A percentile compares a stretch with the other conserved stretches of the same genome.
phyloP scores from a whole-genome alignment of 768 basidiomycete genomes.

The Amanita molliuscula region DNA sequence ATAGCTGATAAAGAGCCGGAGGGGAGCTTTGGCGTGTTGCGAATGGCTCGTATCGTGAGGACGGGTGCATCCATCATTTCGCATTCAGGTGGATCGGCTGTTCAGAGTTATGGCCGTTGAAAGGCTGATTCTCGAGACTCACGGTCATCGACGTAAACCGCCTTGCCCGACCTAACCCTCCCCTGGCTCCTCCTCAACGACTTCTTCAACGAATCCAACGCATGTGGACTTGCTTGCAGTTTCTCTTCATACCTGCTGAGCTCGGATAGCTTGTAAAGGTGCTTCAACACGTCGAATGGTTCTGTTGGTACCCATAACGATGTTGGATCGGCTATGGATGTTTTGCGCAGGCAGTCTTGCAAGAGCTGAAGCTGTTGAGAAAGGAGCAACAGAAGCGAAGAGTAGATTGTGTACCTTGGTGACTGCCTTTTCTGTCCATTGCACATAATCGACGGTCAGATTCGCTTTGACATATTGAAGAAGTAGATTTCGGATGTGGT shows the following conservation, averaged over 20 bases:
- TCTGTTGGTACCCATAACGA: slow-evolving; percentile 44
- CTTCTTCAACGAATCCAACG: slow-evolving; percentile 23
- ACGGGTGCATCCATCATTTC: neutral
- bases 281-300: slow-evolving; percentile 36
- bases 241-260: slow-evolving; percentile 35
- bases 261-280: slow-evolving; percentile 20
- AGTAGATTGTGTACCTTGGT: slow-evolving; percentile 23
- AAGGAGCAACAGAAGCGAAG: neutral
- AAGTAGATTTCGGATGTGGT: slow-evolving; percentile 45
- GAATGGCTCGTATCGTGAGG: slow-evolving; percentile 3
- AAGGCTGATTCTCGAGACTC: slow-evolving; percentile 5
- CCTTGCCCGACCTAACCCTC: slow-evolving; percentile 23
- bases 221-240: slow-evolving; percentile 25
- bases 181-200: slow-evolving; percentile 14
- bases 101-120: neutral
- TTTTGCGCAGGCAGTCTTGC: slow-evolving; percentile 26
- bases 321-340: slow-evolving; percentile 40
- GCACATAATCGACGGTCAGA: slow-evolving; percentile 43
- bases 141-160: slow-evolving; percentile 29
- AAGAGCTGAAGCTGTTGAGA: slow-evolving; percentile 21
- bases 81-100: slow-evolving; percentile 9
- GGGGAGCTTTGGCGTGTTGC: slow-evolving; percentile 1
- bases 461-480: slow-evolving; percentile 43
- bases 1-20: neutral
- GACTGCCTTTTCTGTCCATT: slow-evolving; percentile 40